These are phyloP conservation scores for Echinochloa phyllopogon DNA, from an alignment of 176 grass and related monocot genomes.

Conservation along the genomic window DNA sequence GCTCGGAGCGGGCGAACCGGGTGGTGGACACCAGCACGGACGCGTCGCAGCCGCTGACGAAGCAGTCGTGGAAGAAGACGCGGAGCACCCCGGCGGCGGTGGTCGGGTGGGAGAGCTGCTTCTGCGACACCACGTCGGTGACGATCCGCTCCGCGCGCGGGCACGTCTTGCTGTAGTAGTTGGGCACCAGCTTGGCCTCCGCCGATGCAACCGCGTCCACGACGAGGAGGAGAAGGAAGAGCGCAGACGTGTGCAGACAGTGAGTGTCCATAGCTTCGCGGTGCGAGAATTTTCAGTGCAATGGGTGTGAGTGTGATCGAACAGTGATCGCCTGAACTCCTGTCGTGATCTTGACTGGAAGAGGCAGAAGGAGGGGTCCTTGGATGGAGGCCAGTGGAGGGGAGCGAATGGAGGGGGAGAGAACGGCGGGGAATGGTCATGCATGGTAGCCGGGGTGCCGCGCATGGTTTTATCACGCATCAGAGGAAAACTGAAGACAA, in stretches of 20 bases:
- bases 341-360: constrained; percentile 21
- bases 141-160: constrained; percentile 62
- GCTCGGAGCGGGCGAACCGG: constrained; percentile 57
- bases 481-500: neutral
- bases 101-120: constrained; percentile 69
- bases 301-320: too few species aligned
- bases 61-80: constrained; percentile 85
- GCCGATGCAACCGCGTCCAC: neutral
- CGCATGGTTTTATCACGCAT: neutral
- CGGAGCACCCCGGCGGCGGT: constrained; percentile 76
- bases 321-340: neutral
- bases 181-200: constrained; percentile 44
- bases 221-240: neutral
- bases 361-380: neutral
- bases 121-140: constrained; percentile 57
- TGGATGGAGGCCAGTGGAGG: constrained; percentile 13
- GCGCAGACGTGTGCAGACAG: neutral
- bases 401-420: constrained; percentile 19
- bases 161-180: constrained; percentile 54
- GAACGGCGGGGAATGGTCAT: constrained; percentile 29
- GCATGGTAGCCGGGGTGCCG: neutral
- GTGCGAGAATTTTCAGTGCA: neutral
- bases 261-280: neutral
- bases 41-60: constrained; percentile 72
- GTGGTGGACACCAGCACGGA: constrained; percentile 62